phyloP scores from a whole-genome alignment of 495 filamentous ascomycete genomes.

The Pseudotulostoma volvatum region DNA sequence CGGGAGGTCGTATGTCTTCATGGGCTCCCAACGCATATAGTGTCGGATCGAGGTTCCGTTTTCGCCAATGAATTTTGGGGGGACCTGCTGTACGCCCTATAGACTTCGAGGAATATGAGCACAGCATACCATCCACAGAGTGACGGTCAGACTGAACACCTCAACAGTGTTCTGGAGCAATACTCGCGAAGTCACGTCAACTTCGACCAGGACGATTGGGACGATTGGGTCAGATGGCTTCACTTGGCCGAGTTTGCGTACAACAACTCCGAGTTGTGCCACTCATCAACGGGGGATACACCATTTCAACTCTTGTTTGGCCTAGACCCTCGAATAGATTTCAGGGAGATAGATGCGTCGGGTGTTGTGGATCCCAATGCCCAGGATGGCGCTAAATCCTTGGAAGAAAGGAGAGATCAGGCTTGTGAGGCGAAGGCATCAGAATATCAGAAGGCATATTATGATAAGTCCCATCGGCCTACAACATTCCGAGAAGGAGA shows the following conservation, averaged over 20 bases:
- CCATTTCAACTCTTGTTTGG: neutral
- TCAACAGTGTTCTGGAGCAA: conserved; percentile 10
- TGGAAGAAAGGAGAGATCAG: neutral
- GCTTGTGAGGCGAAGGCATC: neutral
- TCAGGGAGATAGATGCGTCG: neutral
- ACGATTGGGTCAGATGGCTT: conserved; percentile 7
- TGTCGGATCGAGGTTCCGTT: neutral
- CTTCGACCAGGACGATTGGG: conserved; percentile 17
- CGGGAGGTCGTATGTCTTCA: neutral
- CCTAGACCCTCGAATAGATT: neutral
- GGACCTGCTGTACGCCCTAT: neutral
- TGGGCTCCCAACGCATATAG: neutral
- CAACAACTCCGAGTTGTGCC: too few relatives aligned
- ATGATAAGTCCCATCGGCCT: neutral
- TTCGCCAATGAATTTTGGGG: neutral
- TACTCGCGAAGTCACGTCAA: conserved; percentile 12
- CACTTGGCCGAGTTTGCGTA: conserved; percentile 12
- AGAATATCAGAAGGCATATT: neutral
- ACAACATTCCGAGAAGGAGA: neutral
- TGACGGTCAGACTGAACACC: conserved; percentile 14
- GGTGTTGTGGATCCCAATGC: neutral
- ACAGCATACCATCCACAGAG: conserved; percentile 15
- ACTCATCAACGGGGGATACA: conserved; percentile 11
- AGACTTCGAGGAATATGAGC: neutral
- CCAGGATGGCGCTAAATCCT: neutral